Evolutionary conservation across 495 filamentous ascomycete species (phyloP).

Genomic region (Penicillium herquei): DNA sequence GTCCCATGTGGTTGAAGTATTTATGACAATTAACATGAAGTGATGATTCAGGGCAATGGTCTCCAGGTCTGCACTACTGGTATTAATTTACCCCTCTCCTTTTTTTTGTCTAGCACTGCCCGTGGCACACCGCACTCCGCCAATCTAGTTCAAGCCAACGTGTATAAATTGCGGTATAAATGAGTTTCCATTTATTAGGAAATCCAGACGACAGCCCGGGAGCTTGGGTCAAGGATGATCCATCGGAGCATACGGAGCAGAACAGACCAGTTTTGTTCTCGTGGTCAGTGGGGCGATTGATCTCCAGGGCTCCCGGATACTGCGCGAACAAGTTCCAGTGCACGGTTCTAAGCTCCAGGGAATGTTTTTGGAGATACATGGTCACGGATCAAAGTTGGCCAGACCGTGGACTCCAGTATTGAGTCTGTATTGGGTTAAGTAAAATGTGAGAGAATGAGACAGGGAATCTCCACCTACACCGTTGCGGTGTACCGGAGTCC

Average conservation of each 20-base stretch:
- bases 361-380: not conserved
- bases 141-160: too few species aligned
- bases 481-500: not conserved
- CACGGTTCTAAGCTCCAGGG: not conserved
- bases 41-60: too few species aligned
- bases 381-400: not conserved
- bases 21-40: not conserved
- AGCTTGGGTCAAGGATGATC: not conserved
- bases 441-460: not conserved
- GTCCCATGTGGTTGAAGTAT: not conserved
- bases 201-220: slow-evolving; percentile 7
- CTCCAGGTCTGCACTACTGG: too few species aligned
- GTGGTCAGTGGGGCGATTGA: slow-evolving; percentile 1
- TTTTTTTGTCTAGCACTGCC: too few species aligned
- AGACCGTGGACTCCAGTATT: not conserved
- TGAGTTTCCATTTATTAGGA: slow-evolving; percentile 1
- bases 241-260: not conserved
- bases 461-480: not conserved
- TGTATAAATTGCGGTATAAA: not conserved
- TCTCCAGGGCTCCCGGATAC: not conserved
- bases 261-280: not conserved
- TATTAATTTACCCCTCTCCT: too few species aligned
- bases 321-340: not conserved
- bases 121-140: too few species aligned
- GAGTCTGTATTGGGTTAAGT: not conserved